Evolutionary conservation across 2,329 filamentous ascomycete species (phyloP), one percentile per base, ranked within the genome.

Genomic region (Alternaria triticimaculans): DNA sequence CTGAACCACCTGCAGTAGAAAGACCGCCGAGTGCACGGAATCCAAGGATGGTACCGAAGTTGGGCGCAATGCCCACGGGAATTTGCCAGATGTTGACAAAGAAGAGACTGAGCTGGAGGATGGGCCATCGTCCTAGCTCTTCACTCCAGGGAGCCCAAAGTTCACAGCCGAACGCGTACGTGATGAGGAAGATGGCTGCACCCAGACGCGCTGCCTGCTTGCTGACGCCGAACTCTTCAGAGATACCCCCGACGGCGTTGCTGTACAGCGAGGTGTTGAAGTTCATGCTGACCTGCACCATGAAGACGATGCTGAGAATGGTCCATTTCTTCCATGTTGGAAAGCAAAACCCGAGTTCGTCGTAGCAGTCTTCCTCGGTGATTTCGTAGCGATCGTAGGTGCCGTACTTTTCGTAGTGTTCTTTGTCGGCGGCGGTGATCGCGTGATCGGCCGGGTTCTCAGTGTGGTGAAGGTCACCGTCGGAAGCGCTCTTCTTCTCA

Each of bases 101-200:
- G 67, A 91, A 86, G 58, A 96, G 81, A 41, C 89, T 92, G 23
- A 86, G 80, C 83, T 95, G 92, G 21, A 95, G 84, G 59, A 96
- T 87, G 2, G 90, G 90, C 83, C 89, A 91, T 54, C 93, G 88
- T 20, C 93, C 93, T 54, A 95, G 84, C 73, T 96, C 93, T 77
- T 96, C 93, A 49, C 88, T 92, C 91, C 92, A 96, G 0, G 93
- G 93, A 0, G 93, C 93, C 93, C 93, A 96, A 0, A 95, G 85
- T 79, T 96, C 93, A 77, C 93, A 96, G 37, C 93, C 93, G 76
- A 96, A 94, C 41, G 92, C 92, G 77, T 96, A 96, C 3, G 89
- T 80, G 55, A 96, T 86, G 43, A 96, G 81, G 81, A 95, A 96
- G 66, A 94, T 87, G 81, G 92, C 90, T 63, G 92, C 91, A 76